Evolutionary conservation across 495 filamentous ascomycete genomes (phyloP).

Genomic region (Podospora appendiculata): DNA sequence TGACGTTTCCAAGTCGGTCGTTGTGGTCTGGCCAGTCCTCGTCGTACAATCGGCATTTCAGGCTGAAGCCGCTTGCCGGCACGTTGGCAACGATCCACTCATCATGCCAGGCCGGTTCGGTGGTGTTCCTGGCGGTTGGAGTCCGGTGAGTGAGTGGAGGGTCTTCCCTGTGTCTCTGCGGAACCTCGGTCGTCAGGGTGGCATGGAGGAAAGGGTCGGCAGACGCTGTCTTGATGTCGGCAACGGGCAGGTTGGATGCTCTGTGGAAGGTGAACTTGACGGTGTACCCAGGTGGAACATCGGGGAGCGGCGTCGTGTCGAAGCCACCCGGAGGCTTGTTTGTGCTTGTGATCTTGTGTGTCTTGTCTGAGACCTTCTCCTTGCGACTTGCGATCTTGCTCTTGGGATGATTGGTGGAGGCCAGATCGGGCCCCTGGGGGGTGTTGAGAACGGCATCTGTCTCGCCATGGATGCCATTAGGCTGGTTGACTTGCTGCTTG

Average conservation of each 20-base stretch:
- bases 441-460: not conserved
- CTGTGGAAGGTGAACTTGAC: slow-evolving; percentile 79
- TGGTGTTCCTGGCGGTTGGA: slow-evolving; percentile 59
- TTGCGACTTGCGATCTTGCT: slow-evolving; percentile 15
- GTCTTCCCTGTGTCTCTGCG: slow-evolving; percentile 71
- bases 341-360: slow-evolving; percentile 47
- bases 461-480: not conserved
- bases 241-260: slow-evolving; percentile 71
- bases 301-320: slow-evolving; percentile 68
- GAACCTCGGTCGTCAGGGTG: slow-evolving; percentile 53
- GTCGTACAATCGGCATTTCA: slow-evolving; percentile 80
- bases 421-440: not conserved
- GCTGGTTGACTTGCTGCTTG: not conserved
- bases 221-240: slow-evolving; percentile 66
- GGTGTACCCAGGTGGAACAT: slow-evolving; percentile 67
- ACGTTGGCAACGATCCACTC: slow-evolving; percentile 86
- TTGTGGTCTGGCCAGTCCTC: slow-evolving; percentile 84
- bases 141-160: slow-evolving; percentile 66
- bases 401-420: not conserved
- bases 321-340: slow-evolving; percentile 65
- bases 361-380: slow-evolving; percentile 47
- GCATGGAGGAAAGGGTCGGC: slow-evolving; percentile 80
- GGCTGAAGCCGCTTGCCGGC: slow-evolving; percentile 63
- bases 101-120: slow-evolving; percentile 71
- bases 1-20: slow-evolving; percentile 78